These are phyloP conservation scores for Pestalotiopsis sp. DNA, from an alignment of 2,329 filamentous ascomycete species.

Conservation along the genomic window DNA sequence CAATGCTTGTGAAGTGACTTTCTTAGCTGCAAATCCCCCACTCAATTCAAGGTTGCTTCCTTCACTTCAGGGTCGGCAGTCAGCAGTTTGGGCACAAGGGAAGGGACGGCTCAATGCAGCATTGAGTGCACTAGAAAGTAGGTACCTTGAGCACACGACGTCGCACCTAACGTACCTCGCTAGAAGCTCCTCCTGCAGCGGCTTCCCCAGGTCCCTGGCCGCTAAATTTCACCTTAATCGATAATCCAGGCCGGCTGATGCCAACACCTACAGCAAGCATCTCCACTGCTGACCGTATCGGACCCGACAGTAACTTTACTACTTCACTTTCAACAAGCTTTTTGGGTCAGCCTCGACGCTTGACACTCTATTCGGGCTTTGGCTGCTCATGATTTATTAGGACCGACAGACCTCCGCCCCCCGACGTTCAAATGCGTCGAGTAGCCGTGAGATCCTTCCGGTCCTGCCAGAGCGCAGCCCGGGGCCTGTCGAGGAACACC, in stretches of 20 bases:
- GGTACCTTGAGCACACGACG: too few species aligned
- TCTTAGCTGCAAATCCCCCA: neutral
- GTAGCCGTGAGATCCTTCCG: slow-evolving; percentile 69
- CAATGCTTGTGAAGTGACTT: neutral
- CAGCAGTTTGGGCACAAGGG: neutral
- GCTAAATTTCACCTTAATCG: too few species aligned
- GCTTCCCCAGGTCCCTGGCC: too few species aligned
- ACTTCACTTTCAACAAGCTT: neutral
- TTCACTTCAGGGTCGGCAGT: neutral
- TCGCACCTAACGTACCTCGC: too few species aligned
- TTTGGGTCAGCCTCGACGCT: neutral
- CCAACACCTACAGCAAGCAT: neutral
- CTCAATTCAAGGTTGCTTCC: neutral
- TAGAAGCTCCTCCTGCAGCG: too few species aligned
- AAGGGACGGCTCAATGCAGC: neutral
- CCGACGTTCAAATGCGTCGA: slow-evolving; percentile 68
- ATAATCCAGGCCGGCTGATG: too few species aligned
- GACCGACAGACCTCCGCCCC: slow-evolving; percentile 16
- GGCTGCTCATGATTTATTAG: slow-evolving; percentile 5
- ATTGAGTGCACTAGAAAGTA: neutral
- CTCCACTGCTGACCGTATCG: neutral
- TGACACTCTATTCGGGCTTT: neutral
- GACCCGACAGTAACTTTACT: neutral
- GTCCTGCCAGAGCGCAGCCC: slow-evolving; percentile 66
- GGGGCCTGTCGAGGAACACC: slow-evolving; percentile 56